phyloP scores from a whole-genome alignment of 1,284 basidiomycete species.

The Neotropicomus parvogracilis region DNA sequence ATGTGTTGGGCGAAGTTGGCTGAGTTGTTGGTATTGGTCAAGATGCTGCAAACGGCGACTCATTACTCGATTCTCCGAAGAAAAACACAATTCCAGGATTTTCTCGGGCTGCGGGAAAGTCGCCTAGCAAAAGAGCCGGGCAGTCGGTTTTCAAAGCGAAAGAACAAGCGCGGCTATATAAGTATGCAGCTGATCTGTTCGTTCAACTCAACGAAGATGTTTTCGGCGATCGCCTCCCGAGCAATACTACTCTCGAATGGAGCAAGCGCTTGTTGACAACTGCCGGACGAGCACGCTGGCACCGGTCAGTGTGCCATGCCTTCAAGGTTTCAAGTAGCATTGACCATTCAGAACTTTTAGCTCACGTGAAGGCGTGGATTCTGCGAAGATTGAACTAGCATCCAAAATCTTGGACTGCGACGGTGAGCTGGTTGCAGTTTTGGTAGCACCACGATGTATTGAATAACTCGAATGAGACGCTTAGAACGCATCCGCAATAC shows the following conservation, averaged over 20 bases:
- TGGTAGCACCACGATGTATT: too few relatives aligned
- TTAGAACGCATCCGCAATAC: constrained; percentile 75
- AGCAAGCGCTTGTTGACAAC: constrained; percentile 70
- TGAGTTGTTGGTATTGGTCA: constrained; percentile 2
- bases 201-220: constrained; percentile 76
- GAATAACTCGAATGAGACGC: not conserved
- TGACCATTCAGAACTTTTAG: constrained; percentile 38
- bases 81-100: constrained; percentile 9
- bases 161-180: constrained; percentile 44
- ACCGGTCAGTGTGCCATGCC: constrained; percentile 40
- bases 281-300: constrained; percentile 74
- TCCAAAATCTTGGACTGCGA: constrained; percentile 74
- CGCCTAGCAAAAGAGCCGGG: constrained; percentile 32
- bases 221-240: constrained; percentile 71
- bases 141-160: constrained; percentile 37
- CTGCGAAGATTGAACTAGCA: constrained; percentile 67
- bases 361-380: constrained; percentile 48
- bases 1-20: not conserved
- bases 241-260: constrained; percentile 65
- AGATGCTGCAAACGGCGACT: not conserved
- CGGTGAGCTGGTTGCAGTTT: constrained; percentile 38
- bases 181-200: constrained; percentile 70
- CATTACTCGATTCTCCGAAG: constrained; percentile 12
- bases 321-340: not conserved
- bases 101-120: constrained; percentile 21